A percentile compares a stretch with the other conserved stretches of the same genome.
phyloP scores from a whole-genome alignment of 139 green algal genomes.

The Picochlorum sp. region DNA sequence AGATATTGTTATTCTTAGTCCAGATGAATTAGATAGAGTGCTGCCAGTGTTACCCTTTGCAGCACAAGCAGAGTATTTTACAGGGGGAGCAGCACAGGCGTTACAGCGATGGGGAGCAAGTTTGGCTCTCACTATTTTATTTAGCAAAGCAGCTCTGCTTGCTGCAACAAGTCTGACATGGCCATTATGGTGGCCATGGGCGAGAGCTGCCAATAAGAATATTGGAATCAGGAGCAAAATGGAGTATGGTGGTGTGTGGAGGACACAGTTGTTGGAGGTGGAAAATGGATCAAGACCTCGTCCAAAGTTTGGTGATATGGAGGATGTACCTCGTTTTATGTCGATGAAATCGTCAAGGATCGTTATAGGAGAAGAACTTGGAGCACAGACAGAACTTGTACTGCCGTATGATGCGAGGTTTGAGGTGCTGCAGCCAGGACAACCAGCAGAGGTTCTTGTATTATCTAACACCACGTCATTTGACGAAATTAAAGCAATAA shows the following conservation, averaged over 20 bases:
- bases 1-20: slow-evolving; percentile 21
- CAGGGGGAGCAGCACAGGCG: slow-evolving; percentile 10
- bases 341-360: slow-evolving; percentile 26
- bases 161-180: slow-evolving; percentile 52
- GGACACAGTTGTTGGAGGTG: slow-evolving; percentile 45
- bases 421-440: slow-evolving; percentile 40
- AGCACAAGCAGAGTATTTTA: slow-evolving; percentile 48
- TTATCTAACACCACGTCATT: slow-evolving; percentile 47
- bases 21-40: slow-evolving; percentile 35
- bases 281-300: slow-evolving; percentile 16
- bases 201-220: slow-evolving; percentile 27
- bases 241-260: slow-evolving; percentile 53
- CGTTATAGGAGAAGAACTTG: slow-evolving; percentile 56
- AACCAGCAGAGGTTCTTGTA: slow-evolving; percentile 65
- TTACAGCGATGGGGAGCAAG: slow-evolving; percentile 45
- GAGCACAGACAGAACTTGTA: slow-evolving; percentile 46
- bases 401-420: slow-evolving; percentile 54
- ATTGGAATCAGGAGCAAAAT: slow-evolving; percentile 27
- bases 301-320: slow-evolving; percentile 9
- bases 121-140: slow-evolving; percentile 39
- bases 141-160: slow-evolving; percentile 51
- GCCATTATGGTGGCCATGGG: slow-evolving; percentile 64
- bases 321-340: not conserved
- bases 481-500: slow-evolving; percentile 66
- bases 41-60: slow-evolving; percentile 46